Evolutionary conservation across 2,329 filamentous ascomycete genomes (phyloP), one percentile per base, ranked within the genome.

Genomic region (Chaetomium strumarium): DNA sequence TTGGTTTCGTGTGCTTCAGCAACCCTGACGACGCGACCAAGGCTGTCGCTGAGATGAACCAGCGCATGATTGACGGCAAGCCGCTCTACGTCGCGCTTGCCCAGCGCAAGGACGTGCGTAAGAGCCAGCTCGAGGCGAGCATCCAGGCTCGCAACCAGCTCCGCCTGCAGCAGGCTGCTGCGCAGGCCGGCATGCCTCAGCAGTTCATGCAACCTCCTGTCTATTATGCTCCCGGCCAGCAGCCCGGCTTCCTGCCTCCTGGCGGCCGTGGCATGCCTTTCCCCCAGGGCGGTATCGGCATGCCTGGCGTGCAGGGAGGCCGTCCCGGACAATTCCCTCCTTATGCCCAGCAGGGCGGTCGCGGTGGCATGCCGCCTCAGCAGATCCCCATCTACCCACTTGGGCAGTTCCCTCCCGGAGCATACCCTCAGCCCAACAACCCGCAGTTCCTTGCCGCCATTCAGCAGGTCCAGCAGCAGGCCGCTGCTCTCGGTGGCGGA

Each of bases 1-100:
- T 99, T 71, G 93, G 93, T 66, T 99, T 99, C 72, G 93, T 99
- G 68, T 99, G 93, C 87, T 99, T 99, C 80, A 93, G 88, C 82
- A 97, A 95, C 80, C 91, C 93, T 56, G 93, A 99, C 66, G 93
- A 99, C 72, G 93, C 93, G 61, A 96, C 92, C 76, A 97, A 97
- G 84, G 93, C 93, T 60, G 92, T 99, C 60, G 90, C 91, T 56
- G 93, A 99, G 75, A 96, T 97, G 90, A 99, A 99, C 80, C 92
- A 97, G 80, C 90, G 93, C 73, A 99, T 99, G 93, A 80, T 97
- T 63, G 87, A 91, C 72, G 83, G 82, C 76, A 99, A 99, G 84
- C 93, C 93, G 53, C 81, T 99, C 56, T 99, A 99, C 69, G 93
- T 99, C 66, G 93, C 93, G 64, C 83, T 99, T 61, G 93, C 93